These are phyloP conservation scores for Carex cristatella DNA, from an alignment of 176 grass and related monocot species.

Conservation along the genomic window DNA sequence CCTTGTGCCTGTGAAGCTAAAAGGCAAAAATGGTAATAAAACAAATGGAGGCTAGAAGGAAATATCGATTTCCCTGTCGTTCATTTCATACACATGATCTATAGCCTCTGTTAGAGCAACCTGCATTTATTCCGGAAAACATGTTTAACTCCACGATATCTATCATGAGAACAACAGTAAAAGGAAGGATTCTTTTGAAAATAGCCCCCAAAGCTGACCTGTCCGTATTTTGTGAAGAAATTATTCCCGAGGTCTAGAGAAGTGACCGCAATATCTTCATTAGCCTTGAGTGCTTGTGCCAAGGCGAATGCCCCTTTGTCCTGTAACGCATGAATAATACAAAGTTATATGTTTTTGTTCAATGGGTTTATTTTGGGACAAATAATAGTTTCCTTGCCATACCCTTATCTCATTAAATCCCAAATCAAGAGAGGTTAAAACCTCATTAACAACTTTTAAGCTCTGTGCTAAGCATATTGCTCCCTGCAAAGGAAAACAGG, in stretches of 20 bases:
- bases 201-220: constrained; percentile 42
- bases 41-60: constrained; percentile 46
- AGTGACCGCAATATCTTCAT: constrained; percentile 77
- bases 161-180: not conserved
- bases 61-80: constrained; percentile 80
- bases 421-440: constrained; percentile 77
- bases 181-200: not conserved
- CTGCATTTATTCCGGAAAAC: constrained; percentile 41
- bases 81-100: constrained; percentile 92
- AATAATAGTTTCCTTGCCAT: constrained; percentile 7
- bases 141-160: constrained; percentile 20
- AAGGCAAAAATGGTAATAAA: not conserved
- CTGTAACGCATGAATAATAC: constrained; percentile 32
- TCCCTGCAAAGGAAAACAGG: constrained; percentile 42
- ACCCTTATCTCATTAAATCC: constrained; percentile 99
- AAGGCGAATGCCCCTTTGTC: constrained; percentile 90
- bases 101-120: constrained; percentile 78
- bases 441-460: constrained; percentile 96
- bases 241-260: constrained; percentile 80
- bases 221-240: constrained; percentile 90
- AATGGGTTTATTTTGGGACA: not conserved
- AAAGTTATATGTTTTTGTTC: not conserved
- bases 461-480: constrained; percentile 82
- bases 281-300: constrained; percentile 86
- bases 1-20: not conserved